These are phyloP conservation scores for Fusarium papillatum DNA, from an alignment of 2,329 filamentous ascomycete genomes.

Conservation along the genomic window DNA sequence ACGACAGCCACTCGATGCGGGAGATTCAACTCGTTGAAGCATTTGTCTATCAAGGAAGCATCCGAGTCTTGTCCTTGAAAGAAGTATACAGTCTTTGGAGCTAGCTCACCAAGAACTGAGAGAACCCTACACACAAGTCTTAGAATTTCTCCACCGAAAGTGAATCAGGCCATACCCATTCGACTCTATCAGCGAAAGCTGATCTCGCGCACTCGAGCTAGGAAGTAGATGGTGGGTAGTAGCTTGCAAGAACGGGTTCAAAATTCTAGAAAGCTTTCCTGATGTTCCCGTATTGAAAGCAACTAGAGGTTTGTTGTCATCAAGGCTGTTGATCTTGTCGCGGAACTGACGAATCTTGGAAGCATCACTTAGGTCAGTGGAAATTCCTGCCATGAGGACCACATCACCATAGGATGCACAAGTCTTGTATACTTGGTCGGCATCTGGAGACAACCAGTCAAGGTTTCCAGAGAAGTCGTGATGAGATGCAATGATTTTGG, in stretches of 20 bases:
- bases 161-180: conserved; percentile 14
- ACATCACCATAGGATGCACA: conserved; percentile 24
- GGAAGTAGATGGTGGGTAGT: conserved; percentile 24
- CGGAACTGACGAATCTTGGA: conserved; percentile 24
- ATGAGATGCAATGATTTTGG: conserved; percentile 21
- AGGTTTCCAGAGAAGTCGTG: conserved; percentile 23
- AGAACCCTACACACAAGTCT: conserved; percentile 10
- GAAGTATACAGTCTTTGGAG: conserved; percentile 13
- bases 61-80: conserved; percentile 12
- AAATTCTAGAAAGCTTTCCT: conserved; percentile 24
- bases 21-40: conserved; percentile 28
- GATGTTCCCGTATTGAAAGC: conserved; percentile 22
- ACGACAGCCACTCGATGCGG: conserved; percentile 9
- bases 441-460: conserved; percentile 13
- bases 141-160: neutral
- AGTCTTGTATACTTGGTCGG: neutral
- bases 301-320: conserved; percentile 2
- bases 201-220: conserved; percentile 20
- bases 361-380: conserved; percentile 14
- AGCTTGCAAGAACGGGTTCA: conserved; percentile 26
- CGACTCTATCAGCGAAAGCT: conserved; percentile 24
- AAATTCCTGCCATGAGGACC: conserved; percentile 24
- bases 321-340: neutral
- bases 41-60: conserved; percentile 25
- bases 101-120: conserved; percentile 13